Base-by-base conservation (phyloP, 2,329 filamentous ascomycete species). In the Cercospora zeina region DNA sequence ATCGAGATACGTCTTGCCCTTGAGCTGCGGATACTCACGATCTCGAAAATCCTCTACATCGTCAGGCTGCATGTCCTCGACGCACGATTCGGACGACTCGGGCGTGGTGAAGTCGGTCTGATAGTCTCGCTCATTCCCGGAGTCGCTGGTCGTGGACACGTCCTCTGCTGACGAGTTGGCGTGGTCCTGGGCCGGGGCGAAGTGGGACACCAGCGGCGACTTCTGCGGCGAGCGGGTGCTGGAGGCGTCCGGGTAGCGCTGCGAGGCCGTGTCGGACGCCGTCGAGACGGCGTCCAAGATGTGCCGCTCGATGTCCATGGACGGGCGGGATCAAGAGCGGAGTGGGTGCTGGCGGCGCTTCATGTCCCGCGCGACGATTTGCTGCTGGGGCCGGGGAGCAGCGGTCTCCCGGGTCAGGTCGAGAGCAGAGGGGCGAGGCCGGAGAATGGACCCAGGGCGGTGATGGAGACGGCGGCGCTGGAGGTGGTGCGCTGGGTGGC, bases 1-100 rank as follows among this genome's bases (percentile, higher is more conserved):
- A 59, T 75, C 74, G 33, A 75, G 63, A 62, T 75, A 75, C 2
- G 34, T 83, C 85, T 72, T 74, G 72, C 76, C 76, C 64, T 74
- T 74, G 21, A 80, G 65, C 59, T 77, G 73, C 8, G 78, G 78
- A 63, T 79, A 80, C 67, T 80, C 77, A 24, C 66, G 67, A 24
- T 72, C 71, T 63, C 77, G 68, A 36, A 78, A 73, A 45, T 71
- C 69, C 53, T 79, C 77, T n/a, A 79, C 73, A 58, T 74, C 72
- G 61, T 74, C 72, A 14, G 70, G 68, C 53, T 72, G 64, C 66
- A 71, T 70, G 58, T 76, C 72, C n/a, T 70, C 72, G 1, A 65
- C 64, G 56, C 67, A 63, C 24, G 67, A 68, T 27, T 72, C 72
- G 14, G 72, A 74, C 19, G 69, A 65, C 49, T 72, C 69, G 11